These are phyloP conservation scores for Phytophthora ohioensis DNA, from an alignment of 352 stramenopile genomes.

Conservation along the genomic window DNA sequence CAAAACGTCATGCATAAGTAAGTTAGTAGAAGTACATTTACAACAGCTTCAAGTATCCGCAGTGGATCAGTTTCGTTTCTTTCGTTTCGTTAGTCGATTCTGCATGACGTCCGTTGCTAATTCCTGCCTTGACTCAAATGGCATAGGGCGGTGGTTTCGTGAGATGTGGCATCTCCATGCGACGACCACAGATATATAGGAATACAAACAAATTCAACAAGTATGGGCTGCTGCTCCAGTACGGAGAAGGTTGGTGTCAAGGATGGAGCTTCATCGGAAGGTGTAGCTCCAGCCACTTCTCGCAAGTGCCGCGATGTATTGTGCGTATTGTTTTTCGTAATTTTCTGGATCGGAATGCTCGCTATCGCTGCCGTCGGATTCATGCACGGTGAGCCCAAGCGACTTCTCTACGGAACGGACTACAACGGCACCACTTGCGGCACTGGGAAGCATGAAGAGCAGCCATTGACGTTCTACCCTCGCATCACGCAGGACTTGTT, in stretches of 20 bases:
- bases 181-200: constrained; percentile 9
- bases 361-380: constrained; percentile 63
- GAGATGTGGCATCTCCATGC: neutral
- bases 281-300: constrained; percentile 59
- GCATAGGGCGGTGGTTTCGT: constrained; percentile 21
- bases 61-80: constrained; percentile 11
- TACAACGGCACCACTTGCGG: constrained; percentile 83
- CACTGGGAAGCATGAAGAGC: constrained; percentile 40
- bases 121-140: neutral
- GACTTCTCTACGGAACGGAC: constrained; percentile 76
- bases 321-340: constrained; percentile 68
- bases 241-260: constrained; percentile 51
- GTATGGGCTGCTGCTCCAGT: constrained; percentile 79
- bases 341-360: constrained; percentile 84
- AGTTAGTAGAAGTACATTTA: too few species aligned
- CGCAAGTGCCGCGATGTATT: constrained; percentile 79
- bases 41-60: neutral
- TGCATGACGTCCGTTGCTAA: constrained; percentile 1
- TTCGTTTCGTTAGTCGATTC: neutral
- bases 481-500: constrained; percentile 81
- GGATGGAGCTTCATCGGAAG: constrained; percentile 37
- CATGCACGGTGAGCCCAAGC: constrained; percentile 70
- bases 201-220: constrained; percentile 5
- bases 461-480: constrained; percentile 74
- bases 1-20: too few species aligned